Evolutionary conservation across 2,329 filamentous ascomycete species (phyloP).

Genomic region (Elsinoe ampelina): DNA sequence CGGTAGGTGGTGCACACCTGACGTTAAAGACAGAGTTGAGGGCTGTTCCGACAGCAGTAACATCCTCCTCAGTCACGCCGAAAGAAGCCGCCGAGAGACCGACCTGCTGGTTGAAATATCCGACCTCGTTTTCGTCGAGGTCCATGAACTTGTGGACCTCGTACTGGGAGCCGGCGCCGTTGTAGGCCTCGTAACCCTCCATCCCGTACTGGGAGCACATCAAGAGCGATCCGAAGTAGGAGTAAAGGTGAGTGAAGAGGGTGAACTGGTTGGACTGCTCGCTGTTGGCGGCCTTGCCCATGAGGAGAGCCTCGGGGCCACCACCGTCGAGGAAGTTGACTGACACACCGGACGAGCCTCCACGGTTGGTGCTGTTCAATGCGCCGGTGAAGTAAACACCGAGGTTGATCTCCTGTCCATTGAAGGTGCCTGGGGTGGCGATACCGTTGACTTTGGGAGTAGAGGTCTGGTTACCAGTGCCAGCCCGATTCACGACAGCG

Average conservation of each 20-base stretch:
- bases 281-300: constrained; percentile 46
- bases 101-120: constrained; percentile 53
- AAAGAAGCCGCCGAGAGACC: constrained; percentile 48
- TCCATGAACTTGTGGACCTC: constrained; percentile 50
- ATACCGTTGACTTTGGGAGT: constrained; percentile 48
- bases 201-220: constrained; percentile 46
- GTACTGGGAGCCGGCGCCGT: constrained; percentile 40
- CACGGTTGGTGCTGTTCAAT: constrained; percentile 46
- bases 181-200: constrained; percentile 43
- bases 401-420: constrained; percentile 47
- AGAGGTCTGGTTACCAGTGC: constrained; percentile 42
- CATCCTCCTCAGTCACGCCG: constrained; percentile 47
- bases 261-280: constrained; percentile 45
- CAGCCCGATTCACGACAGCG: constrained; percentile 52
- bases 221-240: constrained; percentile 51
- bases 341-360: constrained; percentile 36
- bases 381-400: constrained; percentile 50
- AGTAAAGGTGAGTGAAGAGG: constrained; percentile 53
- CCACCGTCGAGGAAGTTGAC: constrained; percentile 56
- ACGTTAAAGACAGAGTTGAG: constrained; percentile 45
- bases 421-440: constrained; percentile 41
- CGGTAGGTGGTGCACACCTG: constrained; percentile 40
- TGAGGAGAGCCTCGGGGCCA: constrained; percentile 45
- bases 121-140: constrained; percentile 42
- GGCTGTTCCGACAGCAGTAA: constrained; percentile 39